A percentile compares a stretch with the other conserved stretches of the same genome.
These are phyloP conservation scores for Thymus mandschuricus DNA, from an alignment of 257 asterid genomes.

Conservation along the genomic window DNA sequence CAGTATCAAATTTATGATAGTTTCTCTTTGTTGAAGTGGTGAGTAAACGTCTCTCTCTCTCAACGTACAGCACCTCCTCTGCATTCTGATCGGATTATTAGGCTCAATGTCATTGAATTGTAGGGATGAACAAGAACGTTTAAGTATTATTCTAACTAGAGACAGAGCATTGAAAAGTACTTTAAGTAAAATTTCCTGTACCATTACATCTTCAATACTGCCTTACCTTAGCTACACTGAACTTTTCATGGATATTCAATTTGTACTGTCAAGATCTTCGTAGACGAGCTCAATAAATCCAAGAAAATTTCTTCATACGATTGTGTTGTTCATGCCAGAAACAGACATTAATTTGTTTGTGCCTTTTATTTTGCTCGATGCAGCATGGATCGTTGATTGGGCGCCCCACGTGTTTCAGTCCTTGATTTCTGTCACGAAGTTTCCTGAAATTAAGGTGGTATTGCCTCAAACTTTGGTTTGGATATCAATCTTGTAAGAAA, in stretches of 20 bases:
- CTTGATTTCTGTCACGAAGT: conserved; percentile 6
- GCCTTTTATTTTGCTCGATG: neutral
- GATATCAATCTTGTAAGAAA: conserved; percentile 2
- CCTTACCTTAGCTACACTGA: neutral
- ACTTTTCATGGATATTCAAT: conserved; percentile 1
- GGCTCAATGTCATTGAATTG: no score
- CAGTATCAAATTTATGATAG: no score
- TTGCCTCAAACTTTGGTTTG: neutral
- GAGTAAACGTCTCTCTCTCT: no score
- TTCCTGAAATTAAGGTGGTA: conserved; percentile 3
- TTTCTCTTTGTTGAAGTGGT: no score
- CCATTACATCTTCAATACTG: no score
- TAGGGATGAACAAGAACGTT: no score
- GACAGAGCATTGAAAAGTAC: no score
- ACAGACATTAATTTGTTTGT: neutral
- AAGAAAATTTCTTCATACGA: neutral
- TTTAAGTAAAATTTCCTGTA: no score
- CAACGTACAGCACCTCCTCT: no score
- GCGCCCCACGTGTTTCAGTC: conserved; percentile 4
- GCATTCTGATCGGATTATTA: no score
- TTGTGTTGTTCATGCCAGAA: neutral
- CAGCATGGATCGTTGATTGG: neutral
- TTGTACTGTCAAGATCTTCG: conserved; percentile 14
- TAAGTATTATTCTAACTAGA: no score
- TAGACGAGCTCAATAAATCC: conserved; percentile 31